Evolutionary conservation across 192 early-diverging fungal species (phyloP), one percentile per base, ranked within the genome.

Genomic region (Backusella tuberculispora): DNA sequence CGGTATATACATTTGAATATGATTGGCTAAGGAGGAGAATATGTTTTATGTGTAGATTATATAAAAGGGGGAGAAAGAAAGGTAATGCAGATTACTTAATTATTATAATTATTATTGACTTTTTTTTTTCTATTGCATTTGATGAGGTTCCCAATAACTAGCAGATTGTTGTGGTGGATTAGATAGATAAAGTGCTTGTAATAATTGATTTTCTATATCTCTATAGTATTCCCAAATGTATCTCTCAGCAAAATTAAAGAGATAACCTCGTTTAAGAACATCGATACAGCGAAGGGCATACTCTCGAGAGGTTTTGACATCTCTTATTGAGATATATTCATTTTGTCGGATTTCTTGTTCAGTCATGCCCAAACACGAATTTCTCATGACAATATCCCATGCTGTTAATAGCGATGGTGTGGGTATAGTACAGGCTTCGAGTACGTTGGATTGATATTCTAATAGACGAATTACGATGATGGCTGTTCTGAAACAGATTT

Each of bases 301-400:
- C 14, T 69, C n/a, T 9, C 76, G 29, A 13, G 71, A 44, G 1
- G 15, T 24, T 10, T 66, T 37, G 12, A 72, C 64, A 0, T 66
- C 66, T 3, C 50, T 29, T 8, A 40, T n/a, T 2, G 64, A 19
- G 0, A 77, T 4, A 8, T 48, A 44, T 10, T 45, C 64, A 34
- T 50, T 48, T 6, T 64, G 37, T 26, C 37, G 12, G 19, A 60
- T 45, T 4, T 73, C 71, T 8, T 37, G 10, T 1, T 48, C 41
- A 15, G 60, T 26, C 40, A 71, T 69, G 21, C 75, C 75, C 24
- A 76, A 14, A 2, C 67, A 72, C 3, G 76, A 26, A 40, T 77
- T 77, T 34, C 71, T 38, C 40, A 77, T 42, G 1, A 67, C 64
- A 2, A 73, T 67, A 60, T 77, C 76, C 76, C 76, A 77, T 43